Conservation (phyloP, 345 rosid genomes). For the Lepidium africanum region DNA sequence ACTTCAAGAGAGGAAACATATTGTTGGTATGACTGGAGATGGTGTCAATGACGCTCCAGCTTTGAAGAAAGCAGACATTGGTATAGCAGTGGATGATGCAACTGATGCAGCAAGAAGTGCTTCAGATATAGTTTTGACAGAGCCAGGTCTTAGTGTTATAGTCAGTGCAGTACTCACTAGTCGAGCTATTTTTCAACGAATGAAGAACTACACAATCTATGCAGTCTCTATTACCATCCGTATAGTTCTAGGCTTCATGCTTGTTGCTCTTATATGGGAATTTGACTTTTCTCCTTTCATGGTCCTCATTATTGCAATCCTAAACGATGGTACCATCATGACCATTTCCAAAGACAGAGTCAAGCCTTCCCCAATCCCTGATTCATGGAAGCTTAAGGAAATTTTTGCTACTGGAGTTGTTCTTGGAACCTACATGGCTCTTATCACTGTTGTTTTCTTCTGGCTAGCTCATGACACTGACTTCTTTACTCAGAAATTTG, state of each 20-base stretch:
- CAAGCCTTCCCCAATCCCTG: constrained; percentile 81
- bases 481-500: constrained; percentile 63
- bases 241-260: constrained; percentile 79
- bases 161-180: constrained; percentile 86
- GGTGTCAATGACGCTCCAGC: constrained; percentile 98
- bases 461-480: constrained; percentile 52
- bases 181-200: constrained; percentile 87
- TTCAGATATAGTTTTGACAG: constrained; percentile 82
- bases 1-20: constrained; percentile 81
- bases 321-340: constrained; percentile 88
- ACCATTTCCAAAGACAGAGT: constrained; percentile 93
- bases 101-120: constrained; percentile 93
- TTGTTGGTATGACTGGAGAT: constrained; percentile 96
- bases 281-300: constrained; percentile 81
- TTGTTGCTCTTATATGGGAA: constrained; percentile 62
- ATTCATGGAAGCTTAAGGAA: constrained; percentile 87
- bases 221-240: constrained; percentile 88
- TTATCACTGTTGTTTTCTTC: constrained; percentile 66
- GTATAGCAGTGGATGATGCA: constrained; percentile 93
- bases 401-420: constrained; percentile 84
- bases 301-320: constrained; percentile 80
- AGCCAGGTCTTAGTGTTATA: constrained; percentile 91
- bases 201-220: constrained; percentile 95
- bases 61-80: constrained; percentile 83
- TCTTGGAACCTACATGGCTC: constrained; percentile 66